A percentile compares a stretch with the other conserved stretches of the same genome.
Conservation (phyloP, 1,284 basidiomycete species). For the Boletus semigastroideus region DNA sequence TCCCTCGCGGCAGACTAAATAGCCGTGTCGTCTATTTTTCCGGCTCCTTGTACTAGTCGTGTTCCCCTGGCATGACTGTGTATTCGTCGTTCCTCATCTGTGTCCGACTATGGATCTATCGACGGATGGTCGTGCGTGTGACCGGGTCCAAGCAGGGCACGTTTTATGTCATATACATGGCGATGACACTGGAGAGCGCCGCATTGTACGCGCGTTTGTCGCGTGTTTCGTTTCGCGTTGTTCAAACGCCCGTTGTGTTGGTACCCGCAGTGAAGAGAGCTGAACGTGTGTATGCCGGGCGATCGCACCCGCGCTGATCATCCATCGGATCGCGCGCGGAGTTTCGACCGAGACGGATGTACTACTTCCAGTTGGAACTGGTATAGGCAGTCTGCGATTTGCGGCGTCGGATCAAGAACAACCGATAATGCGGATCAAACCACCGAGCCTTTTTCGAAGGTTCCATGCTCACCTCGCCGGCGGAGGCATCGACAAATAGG, state of each 20-base stretch:
- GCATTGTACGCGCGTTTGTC: conserved; percentile 9
- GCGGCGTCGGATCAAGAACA: neutral
- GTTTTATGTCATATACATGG: neutral
- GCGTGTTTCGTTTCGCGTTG: neutral
- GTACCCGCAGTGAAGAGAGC: neutral
- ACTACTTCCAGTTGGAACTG: neutral
- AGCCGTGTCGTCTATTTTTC: neutral
- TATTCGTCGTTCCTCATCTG: neutral
- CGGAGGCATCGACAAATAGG: too few species aligned
- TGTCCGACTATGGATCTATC: neutral
- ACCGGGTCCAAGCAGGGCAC: neutral
- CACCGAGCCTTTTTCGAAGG: neutral
- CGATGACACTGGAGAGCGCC: neutral
- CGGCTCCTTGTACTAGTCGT: neutral
- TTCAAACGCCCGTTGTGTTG: neutral
- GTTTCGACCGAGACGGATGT: conserved; percentile 18
- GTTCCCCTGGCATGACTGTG: neutral
- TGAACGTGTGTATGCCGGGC: conserved; percentile 1
- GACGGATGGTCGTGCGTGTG: conserved; percentile 1
- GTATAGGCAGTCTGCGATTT: conserved; percentile 8
- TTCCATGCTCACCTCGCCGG: neutral
- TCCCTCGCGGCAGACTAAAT: conserved; percentile 14
- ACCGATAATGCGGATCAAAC: neutral
- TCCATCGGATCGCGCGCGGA: conserved; percentile 21
- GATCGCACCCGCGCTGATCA: conserved; percentile 22